These are phyloP conservation scores for Schizonepeta tenuifolia DNA, from an alignment of 257 asterid genomes.

Conservation along the genomic window DNA sequence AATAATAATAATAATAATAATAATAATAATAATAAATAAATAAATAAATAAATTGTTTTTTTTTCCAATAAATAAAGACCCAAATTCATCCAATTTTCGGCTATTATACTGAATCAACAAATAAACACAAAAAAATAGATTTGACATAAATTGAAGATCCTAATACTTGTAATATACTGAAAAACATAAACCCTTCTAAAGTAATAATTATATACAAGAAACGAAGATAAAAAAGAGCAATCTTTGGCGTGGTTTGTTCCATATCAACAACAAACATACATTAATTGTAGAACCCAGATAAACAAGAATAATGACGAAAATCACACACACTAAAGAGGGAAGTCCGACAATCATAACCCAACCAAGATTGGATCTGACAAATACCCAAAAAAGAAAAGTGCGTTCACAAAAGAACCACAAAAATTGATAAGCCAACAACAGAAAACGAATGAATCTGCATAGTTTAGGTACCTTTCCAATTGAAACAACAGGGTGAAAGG, in stretches of 20 bases:
- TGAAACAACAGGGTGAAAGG: background rate
- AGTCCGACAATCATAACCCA: constrained; percentile 1
- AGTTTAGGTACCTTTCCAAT: constrained; percentile 14
- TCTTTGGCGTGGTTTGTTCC: background rate
- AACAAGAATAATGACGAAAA: background rate
- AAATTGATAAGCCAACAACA: background rate
- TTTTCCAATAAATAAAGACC: background rate
- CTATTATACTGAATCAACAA: background rate
- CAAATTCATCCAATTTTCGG: background rate
- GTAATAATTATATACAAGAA: background rate
- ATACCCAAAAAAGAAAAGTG: background rate
- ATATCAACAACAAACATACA: background rate
- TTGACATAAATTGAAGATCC: background rate
- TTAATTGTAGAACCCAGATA: constrained; percentile 17
- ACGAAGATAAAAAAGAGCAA: background rate
- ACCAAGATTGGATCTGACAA: background rate
- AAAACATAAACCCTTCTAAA: constrained; percentile 10
- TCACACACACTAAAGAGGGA: background rate
- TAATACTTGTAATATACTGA: background rate
- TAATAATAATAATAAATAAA: no score
- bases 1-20: no score
- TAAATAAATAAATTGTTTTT: no score
- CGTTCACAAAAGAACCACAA: background rate
- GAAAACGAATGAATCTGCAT: background rate
- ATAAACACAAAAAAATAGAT: background rate